phyloP scores from a whole-genome alignment of 441 rosid species.

The Gossypium aridum region DNA sequence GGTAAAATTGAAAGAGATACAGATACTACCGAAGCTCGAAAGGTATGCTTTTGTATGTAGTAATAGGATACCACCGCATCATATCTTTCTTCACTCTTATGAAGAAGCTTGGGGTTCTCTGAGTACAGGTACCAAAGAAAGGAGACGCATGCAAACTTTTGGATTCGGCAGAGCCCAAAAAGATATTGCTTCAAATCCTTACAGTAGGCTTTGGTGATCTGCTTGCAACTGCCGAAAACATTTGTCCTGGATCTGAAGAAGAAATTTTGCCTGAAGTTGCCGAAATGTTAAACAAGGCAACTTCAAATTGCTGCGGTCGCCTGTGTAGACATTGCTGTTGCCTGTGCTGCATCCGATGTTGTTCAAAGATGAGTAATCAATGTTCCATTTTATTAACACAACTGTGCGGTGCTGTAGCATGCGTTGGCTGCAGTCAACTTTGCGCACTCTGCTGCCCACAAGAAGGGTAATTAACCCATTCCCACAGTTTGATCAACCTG shows the following conservation, averaged over 20 bases:
- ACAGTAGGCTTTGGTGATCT: slow-evolving; percentile 71
- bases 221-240: slow-evolving; percentile 58
- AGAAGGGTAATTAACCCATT: slow-evolving; percentile 22
- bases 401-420: slow-evolving; percentile 59
- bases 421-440: slow-evolving; percentile 75
- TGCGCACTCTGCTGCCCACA: slow-evolving; percentile 56
- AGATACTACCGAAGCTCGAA: slow-evolving; percentile 23
- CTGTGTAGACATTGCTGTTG: slow-evolving; percentile 62
- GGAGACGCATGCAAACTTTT: slow-evolving; percentile 26
- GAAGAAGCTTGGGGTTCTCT: background rate
- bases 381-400: slow-evolving; percentile 56
- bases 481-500: background rate
- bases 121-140: slow-evolving; percentile 30
- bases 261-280: slow-evolving; percentile 60
- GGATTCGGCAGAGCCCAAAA: slow-evolving; percentile 27
- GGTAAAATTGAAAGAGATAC: slow-evolving; percentile 26
- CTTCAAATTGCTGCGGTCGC: slow-evolving; percentile 67
- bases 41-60: slow-evolving; percentile 23
- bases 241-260: slow-evolving; percentile 50
- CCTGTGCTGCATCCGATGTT: slow-evolving; percentile 78
- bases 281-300: slow-evolving; percentile 63
- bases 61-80: background rate
- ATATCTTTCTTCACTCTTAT: background rate
- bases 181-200: slow-evolving; percentile 36
- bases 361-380: slow-evolving; percentile 60